These are phyloP conservation scores for Pycnococcus provasolii DNA, from an alignment of 139 green algal species.

Conservation along the genomic window DNA sequence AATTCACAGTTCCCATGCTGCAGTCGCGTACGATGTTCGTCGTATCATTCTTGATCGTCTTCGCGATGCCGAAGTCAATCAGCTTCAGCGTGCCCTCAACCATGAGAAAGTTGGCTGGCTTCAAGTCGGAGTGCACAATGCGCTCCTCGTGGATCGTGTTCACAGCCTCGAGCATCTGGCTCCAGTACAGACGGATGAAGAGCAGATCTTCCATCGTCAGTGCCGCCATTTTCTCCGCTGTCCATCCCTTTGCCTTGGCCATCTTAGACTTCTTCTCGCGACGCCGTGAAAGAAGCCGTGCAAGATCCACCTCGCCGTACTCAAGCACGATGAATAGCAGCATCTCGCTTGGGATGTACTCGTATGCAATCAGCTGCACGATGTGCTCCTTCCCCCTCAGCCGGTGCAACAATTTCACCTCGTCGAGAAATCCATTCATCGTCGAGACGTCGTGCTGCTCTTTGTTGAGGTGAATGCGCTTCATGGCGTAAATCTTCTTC, in stretches of 20 bases:
- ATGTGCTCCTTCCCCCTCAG: constrained; percentile 76
- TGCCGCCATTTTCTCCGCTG: not conserved
- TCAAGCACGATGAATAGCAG: constrained; percentile 94
- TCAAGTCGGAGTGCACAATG: constrained; percentile 94
- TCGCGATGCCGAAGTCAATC: constrained; percentile 97
- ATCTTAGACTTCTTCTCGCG: constrained; percentile 37
- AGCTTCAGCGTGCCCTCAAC: constrained; percentile 93
- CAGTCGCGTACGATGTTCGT: constrained; percentile 83
- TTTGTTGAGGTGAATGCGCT: constrained; percentile 71
- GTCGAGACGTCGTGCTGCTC: constrained; percentile 52
- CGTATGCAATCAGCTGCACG: constrained; percentile 84
- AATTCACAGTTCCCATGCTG: constrained; percentile 93
- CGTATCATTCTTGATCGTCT: constrained; percentile 74
- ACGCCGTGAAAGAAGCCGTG: constrained; percentile 58
- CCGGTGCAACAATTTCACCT: constrained; percentile 76
- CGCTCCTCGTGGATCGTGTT: constrained; percentile 76
- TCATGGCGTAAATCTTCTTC: constrained; percentile 85
- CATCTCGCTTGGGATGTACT: constrained; percentile 45
- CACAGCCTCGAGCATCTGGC: constrained; percentile 95
- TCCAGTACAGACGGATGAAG: constrained; percentile 92
- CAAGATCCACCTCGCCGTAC: constrained; percentile 94
- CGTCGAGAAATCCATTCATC: constrained; percentile 73
- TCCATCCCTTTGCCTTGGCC: not conserved
- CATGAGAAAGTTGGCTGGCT: constrained; percentile 93
- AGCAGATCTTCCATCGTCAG: constrained; percentile 64